A percentile compares a stretch with the other conserved stretches of the same genome.
These are phyloP conservation scores for Yamadazyma atmosphaerica DNA, from an alignment of 1,139 yeast genomes.

Conservation along the genomic window DNA sequence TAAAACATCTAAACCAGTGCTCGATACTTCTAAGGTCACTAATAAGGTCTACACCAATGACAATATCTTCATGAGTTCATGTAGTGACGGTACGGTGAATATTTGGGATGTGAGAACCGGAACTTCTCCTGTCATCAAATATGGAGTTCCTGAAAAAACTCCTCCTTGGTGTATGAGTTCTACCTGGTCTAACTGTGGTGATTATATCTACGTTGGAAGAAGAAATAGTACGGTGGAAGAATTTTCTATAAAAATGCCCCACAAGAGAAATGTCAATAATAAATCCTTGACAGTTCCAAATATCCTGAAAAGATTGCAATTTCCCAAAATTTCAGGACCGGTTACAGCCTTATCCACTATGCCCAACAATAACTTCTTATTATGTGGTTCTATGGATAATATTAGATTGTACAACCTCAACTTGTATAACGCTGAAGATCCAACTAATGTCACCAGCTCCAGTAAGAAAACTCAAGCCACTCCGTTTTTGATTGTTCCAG, in stretches of 20 bases:
- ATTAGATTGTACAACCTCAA: constrained; percentile 79
- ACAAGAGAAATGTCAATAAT: constrained; percentile 23
- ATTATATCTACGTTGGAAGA: constrained; percentile 78
- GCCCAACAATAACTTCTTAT: constrained; percentile 76
- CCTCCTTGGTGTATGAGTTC: constrained; percentile 98
- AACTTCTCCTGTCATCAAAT: constrained; percentile 44
- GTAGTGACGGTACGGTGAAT: constrained; percentile 79
- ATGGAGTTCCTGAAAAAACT: constrained; percentile 61
- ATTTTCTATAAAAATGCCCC: constrained; percentile 68
- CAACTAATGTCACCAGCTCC: constrained; percentile 15
- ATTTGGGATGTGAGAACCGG: constrained; percentile 76
- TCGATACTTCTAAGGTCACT: constrained; percentile 13
- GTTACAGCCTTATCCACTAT: constrained; percentile 78
- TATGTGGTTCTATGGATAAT: constrained; percentile 91
- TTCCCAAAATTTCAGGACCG: constrained; percentile 91
- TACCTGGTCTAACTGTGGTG: constrained; percentile 87
- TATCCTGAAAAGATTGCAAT: constrained; percentile 60
- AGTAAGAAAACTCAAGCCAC: constrained; percentile 42
- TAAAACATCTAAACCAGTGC: constrained; percentile 14
- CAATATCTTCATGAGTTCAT: constrained; percentile 70
- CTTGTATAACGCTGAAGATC: constrained; percentile 42
- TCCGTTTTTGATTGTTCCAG: constrained; percentile 63
- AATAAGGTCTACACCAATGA: constrained; percentile 44
- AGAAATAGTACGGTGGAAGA: constrained; percentile 89
- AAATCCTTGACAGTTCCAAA: constrained; percentile 33